Evolutionary conservation across 2,329 filamentous ascomycete species (phyloP), one percentile per base, ranked within the genome.

Genomic region (Aspergillus sp.): DNA sequence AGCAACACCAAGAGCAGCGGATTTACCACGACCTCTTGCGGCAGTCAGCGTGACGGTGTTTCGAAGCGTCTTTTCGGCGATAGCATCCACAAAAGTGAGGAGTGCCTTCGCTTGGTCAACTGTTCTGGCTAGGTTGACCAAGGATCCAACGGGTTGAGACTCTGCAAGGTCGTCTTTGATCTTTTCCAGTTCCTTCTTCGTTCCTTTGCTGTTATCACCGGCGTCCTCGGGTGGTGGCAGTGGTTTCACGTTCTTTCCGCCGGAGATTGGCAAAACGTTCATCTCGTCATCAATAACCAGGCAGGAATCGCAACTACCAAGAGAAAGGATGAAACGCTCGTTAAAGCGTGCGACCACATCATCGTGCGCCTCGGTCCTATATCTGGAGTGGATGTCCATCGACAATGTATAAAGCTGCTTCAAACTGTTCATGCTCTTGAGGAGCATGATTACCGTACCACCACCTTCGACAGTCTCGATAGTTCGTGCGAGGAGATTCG

Each of bases 401-500:
- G 91, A 93, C 71, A 99, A 75, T 47, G 91, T 96, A 78, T 98
- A 99, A 1, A 99, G 85, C 79, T 99, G 95, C 77, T 96, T 96
- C 80, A 99, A 80, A 74, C 92, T 97, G 75, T 82, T 95, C 91
- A 99, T 97, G 61, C 93, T 91, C 82, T 98, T 98, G 59, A 99
- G 79, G 61, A 99, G 81, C 64, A 99, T 78, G 45, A 99, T 82
- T 1, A 98, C 93, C 67, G 99, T 75, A 22, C 95, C 95, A 63
- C 95, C 95, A 64, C 96, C 95, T 75, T 99, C 93, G 4, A 99
- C 96, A 0, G 96, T 99, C 78, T 99, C 96, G 66, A 99, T 91
- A 1, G 93, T 97, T 61, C 93, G 86, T 20, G 95, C 95, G 33
- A 99, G 84, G 64, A 97, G 83, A 72, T 99, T 99, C n/a, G 95